Evolutionary conservation across 768 basidiomycete species (phyloP).

Genomic region (Auriscalpium microsporum): DNA sequence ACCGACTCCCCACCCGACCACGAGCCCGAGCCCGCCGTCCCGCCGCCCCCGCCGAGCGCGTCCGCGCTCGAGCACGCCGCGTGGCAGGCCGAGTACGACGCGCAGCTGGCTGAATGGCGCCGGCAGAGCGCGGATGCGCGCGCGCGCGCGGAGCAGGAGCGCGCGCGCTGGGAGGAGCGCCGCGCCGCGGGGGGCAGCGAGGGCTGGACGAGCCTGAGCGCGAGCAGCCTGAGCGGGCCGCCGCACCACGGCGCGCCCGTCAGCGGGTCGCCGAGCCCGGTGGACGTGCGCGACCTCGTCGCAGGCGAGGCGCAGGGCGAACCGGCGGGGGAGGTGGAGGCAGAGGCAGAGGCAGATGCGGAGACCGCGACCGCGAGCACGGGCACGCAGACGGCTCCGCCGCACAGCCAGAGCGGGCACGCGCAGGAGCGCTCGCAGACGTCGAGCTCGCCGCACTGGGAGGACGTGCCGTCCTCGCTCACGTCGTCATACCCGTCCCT

Average conservation of each 20-base stretch:
- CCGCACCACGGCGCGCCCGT: conserved; percentile 10
- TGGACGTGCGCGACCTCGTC: conserved; percentile 33
- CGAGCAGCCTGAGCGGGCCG: conserved; percentile 24
- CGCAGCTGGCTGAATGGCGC: conserved; percentile 63
- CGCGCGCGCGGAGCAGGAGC: conserved; percentile 66
- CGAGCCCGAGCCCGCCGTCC: not conserved
- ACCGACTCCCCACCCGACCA: not conserved
- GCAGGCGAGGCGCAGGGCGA: conserved; percentile 26
- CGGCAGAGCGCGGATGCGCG: conserved; percentile 64
- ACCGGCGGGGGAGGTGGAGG: not conserved
- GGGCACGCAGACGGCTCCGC: not conserved
- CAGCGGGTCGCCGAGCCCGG: conserved; percentile 27
- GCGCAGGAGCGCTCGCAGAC: conserved; percentile 14
- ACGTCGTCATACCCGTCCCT: conserved; percentile 69
- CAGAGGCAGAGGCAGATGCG: not conserved
- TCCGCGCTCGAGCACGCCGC: conserved; percentile 29
- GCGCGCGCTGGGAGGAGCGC: conserved; percentile 62
- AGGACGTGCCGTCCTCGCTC: conserved; percentile 43
- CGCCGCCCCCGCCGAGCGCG: conserved; percentile 1
- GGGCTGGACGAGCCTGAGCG: conserved; percentile 14
- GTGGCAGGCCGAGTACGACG: conserved; percentile 65
- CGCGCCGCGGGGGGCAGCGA: conserved; percentile 41
- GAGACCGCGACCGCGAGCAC: conserved; percentile 1
- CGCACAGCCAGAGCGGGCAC: not conserved
- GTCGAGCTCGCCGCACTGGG: conserved; percentile 43